Conservation (phyloP, 257 asterid genomes). For the Lycium ferocissimum region DNA sequence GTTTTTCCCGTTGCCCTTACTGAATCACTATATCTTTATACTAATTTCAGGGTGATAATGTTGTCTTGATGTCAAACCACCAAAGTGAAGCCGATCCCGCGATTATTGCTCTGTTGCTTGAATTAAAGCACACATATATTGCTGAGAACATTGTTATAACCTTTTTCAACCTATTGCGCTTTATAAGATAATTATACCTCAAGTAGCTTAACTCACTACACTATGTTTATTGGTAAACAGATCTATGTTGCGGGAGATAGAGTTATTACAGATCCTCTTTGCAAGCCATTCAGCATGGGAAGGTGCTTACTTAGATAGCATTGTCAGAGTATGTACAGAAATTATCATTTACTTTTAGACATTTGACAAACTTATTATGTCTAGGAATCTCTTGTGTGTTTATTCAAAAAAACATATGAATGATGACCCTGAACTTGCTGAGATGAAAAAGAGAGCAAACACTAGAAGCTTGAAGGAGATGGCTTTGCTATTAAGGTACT, state of each 20-base stretch:
- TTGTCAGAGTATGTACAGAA: slow-evolving; percentile 20
- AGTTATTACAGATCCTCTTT: slow-evolving; percentile 93
- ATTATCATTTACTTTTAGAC: slow-evolving; percentile 20
- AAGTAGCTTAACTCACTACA: slow-evolving; percentile 34
- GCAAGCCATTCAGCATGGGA: slow-evolving; percentile 99
- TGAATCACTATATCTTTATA: slow-evolving; percentile 25
- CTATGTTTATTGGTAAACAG: slow-evolving; percentile 56
- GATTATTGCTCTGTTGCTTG: slow-evolving; percentile 79
- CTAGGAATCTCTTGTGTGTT: slow-evolving; percentile 93
- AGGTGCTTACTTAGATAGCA: slow-evolving; percentile 56
- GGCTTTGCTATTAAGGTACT: slow-evolving; percentile 86
- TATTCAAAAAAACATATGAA: slow-evolving; percentile 93
- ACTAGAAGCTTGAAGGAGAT: slow-evolving; percentile 93
- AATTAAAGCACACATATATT: slow-evolving; percentile 67
- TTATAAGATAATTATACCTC: slow-evolving; percentile 1
- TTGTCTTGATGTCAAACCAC: slow-evolving; percentile 91
- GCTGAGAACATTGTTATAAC: slow-evolving; percentile 80
- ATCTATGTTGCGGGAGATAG: slow-evolving; percentile 95
- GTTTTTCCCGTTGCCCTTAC: neutral
- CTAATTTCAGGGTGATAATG: slow-evolving; percentile 82
- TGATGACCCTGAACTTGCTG: slow-evolving; percentile 82
- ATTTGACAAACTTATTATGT: slow-evolving; percentile 33
- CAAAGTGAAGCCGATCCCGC: slow-evolving; percentile 99
- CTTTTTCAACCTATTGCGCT: slow-evolving; percentile 29
- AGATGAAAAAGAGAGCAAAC: slow-evolving; percentile 88